phyloP scores from a whole-genome alignment of 2,329 filamentous ascomycete species.

The Tolypocladium endophyticum region DNA sequence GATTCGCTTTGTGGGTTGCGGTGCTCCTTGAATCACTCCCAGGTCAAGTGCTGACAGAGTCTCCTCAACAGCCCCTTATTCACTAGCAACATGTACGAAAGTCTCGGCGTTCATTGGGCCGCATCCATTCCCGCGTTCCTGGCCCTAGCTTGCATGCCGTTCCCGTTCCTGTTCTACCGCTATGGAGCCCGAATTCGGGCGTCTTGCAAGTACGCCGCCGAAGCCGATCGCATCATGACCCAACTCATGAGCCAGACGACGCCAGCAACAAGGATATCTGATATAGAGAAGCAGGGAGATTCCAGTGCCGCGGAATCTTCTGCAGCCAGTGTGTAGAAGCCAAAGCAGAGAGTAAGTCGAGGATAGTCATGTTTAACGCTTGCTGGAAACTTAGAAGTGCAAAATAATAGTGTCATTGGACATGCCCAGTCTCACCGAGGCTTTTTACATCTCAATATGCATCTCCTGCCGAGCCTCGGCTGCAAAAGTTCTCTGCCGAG shows the following conservation, averaged over 20 bases:
- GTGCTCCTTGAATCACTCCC: background rate
- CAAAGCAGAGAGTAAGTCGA: background rate
- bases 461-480: background rate
- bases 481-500: background rate
- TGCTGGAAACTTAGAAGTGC: no score
- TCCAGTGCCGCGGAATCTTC: background rate
- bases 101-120: background rate
- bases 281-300: background rate
- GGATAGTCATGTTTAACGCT: background rate
- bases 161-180: background rate
- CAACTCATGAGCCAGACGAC: background rate
- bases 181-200: background rate
- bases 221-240: background rate
- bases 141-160: background rate
- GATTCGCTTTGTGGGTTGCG: background rate
- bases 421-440: background rate
- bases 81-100: background rate
- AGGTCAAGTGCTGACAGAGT: background rate
- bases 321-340: background rate
- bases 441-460: background rate
- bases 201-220: background rate
- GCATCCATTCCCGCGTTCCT: background rate
- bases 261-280: background rate
- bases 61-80: background rate
- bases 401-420: no score